Conservation (phyloP, 306 rosid species). For the Casuarina cunninghamiana region DNA sequence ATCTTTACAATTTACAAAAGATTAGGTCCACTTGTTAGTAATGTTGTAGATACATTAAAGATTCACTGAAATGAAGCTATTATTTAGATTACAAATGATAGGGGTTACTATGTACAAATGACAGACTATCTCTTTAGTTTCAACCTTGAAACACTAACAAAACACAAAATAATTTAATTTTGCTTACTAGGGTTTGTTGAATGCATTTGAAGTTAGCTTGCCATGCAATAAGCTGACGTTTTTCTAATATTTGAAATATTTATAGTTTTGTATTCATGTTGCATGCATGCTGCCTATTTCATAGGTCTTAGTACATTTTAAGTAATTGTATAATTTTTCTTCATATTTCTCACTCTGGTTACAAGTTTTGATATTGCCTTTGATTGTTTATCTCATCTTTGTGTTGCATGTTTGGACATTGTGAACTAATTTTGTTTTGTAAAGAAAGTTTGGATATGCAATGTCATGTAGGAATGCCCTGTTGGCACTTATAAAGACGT, state of each 20-base stretch:
- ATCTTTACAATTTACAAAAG: not conserved
- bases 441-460: conserved; percentile 16
- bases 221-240: not conserved
- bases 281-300: not conserved
- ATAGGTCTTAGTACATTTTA: not conserved
- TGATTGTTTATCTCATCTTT: not conserved
- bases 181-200: not conserved
- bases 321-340: not conserved
- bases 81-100: not conserved
- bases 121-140: not conserved
- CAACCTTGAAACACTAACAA: not conserved
- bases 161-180: not conserved
- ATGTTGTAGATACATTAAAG: not conserved
- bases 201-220: not conserved
- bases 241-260: not conserved
- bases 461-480: conserved; percentile 82
- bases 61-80: not conserved
- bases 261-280: not conserved
- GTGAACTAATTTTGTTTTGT: not conserved
- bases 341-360: not conserved
- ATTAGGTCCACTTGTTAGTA: not conserved
- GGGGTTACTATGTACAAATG: not conserved
- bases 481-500: conserved; percentile 85
- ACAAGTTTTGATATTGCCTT: not conserved
- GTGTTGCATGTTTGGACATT: not conserved